Percentiles rank a stretch among this genome's conserved stretches.
Evolutionary conservation across 768 basidiomycete genomes (phyloP).

Genomic region (Clitopilus hobsonii): DNA sequence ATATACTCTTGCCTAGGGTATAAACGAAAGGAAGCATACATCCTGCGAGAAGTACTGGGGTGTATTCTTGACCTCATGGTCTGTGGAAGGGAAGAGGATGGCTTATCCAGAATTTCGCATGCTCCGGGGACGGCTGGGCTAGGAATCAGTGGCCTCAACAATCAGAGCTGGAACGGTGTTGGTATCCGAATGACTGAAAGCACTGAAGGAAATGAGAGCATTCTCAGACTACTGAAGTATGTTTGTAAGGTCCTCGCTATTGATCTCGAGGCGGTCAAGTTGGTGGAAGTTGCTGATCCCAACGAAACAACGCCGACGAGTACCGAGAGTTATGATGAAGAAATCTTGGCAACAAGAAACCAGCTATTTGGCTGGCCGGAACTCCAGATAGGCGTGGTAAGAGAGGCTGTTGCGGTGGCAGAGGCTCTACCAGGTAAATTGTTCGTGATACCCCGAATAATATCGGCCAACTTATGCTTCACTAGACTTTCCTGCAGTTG

Average conservation of each 20-base stretch:
- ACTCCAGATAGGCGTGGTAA: constrained; percentile 87
- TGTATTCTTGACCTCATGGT: constrained; percentile 82
- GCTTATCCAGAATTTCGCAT: constrained; percentile 38
- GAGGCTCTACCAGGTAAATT: constrained; percentile 83
- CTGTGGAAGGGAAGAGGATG: constrained; percentile 76
- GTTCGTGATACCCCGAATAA: constrained; percentile 2
- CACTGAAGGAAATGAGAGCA: constrained; percentile 73
- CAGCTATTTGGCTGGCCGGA: constrained; percentile 90
- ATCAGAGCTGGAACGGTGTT: constrained; percentile 47
- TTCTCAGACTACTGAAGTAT: constrained; percentile 71
- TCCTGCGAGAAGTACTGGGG: constrained; percentile 81
- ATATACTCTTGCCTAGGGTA: constrained; percentile 81
- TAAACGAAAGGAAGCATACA: constrained; percentile 81
- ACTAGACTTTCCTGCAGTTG: constrained; percentile 78
- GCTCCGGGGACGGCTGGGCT: constrained; percentile 38
- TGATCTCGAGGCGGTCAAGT: constrained; percentile 65
- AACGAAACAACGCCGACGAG: constrained; percentile 1
- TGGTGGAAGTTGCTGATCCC: constrained; percentile 29
- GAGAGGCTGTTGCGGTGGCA: constrained; percentile 88
- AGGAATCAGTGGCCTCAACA: constrained; percentile 41
- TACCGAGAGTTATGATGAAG: constrained; percentile 30
- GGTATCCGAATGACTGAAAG: constrained; percentile 72
- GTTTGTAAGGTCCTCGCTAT: constrained; percentile 80
- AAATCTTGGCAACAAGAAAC: constrained; percentile 32
- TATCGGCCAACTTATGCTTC: not conserved